These are phyloP conservation scores for Aspergillus tubingensis DNA, from an alignment of 2,329 filamentous ascomycete genomes.

Conservation along the genomic window DNA sequence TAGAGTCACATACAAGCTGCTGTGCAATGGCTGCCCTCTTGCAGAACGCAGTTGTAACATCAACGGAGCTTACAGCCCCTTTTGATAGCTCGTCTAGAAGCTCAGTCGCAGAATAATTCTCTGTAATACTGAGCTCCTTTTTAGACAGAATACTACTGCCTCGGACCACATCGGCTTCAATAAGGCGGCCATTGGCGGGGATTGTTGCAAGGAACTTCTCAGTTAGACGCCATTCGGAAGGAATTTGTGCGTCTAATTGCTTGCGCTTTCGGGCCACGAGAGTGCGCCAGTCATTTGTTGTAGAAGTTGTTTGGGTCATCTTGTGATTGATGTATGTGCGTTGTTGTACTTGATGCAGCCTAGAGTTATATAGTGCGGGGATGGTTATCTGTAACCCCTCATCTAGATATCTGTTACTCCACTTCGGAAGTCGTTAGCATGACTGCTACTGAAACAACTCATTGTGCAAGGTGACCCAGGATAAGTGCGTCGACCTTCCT, in stretches of 20 bases:
- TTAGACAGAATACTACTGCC: conserved; percentile 46
- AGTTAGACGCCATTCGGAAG: conserved; percentile 35
- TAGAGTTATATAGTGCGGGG: background rate
- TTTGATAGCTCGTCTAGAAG: conserved; percentile 30
- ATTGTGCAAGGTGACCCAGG: background rate
- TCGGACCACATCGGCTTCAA: conserved; percentile 15
- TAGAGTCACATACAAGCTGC: conserved; percentile 26
- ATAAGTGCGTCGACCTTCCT: background rate
- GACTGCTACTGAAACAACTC: background rate
- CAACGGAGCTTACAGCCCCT: conserved; percentile 32
- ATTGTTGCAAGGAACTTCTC: conserved; percentile 11
- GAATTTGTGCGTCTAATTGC: conserved; percentile 33
- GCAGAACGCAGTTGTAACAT: conserved; percentile 54
- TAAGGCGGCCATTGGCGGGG: conserved; percentile 13
- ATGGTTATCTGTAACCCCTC: background rate
- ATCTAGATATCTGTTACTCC: background rate
- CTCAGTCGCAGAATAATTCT: conserved; percentile 37
- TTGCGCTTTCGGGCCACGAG: conserved; percentile 27
- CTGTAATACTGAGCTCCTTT: conserved; percentile 53
- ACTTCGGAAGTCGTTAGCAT: background rate
- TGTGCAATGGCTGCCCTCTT: conserved; percentile 38
- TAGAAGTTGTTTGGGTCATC: conserved; percentile 4
- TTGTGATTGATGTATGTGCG: background rate
- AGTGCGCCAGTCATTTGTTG: conserved; percentile 21
- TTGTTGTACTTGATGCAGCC: background rate